Conservation (phyloP, 169 alveolate genomes). For the Prorocentrum cordatum region DNA sequence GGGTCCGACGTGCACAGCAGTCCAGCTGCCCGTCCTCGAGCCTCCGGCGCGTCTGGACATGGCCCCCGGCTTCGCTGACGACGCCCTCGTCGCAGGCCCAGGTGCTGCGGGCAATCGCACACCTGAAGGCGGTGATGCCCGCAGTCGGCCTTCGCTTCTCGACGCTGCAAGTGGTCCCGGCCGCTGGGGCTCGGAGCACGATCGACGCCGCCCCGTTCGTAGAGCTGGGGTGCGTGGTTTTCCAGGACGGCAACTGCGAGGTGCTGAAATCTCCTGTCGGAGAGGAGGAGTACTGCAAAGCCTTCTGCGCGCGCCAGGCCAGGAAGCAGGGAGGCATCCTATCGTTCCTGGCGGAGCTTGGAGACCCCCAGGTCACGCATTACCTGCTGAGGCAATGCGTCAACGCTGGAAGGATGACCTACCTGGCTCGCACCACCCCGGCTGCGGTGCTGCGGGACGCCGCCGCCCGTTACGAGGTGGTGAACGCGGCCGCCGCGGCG, state of each 20-base stretch:
- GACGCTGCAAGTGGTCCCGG: not conserved
- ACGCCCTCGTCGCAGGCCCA: constrained; percentile 21
- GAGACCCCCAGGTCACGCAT: not conserved
- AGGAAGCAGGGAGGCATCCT: not conserved
- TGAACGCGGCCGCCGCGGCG: too few species aligned
- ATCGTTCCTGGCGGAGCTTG: not conserved
- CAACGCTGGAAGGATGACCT: not conserved
- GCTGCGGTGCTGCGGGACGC: too few species aligned
- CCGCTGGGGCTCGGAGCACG: not conserved
- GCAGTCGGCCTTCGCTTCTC: not conserved
- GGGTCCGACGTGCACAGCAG: not conserved
- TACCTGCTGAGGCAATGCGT: not conserved
- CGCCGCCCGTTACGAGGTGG: too few species aligned
- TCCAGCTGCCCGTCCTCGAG: not conserved
- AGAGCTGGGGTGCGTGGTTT: not conserved
- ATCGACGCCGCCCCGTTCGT: not conserved
- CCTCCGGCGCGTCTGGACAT: constrained; percentile 8
- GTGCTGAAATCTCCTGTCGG: constrained; percentile 22
- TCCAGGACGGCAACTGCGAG: not conserved
- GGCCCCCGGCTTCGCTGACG: constrained; percentile 37
- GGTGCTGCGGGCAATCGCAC: not conserved
- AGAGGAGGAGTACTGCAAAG: not conserved
- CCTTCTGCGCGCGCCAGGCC: not conserved
- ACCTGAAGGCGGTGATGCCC: not conserved
- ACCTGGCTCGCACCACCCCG: constrained; percentile 22